These are phyloP conservation scores for Inonotus obliquus DNA, from an alignment of 1,284 basidiomycete species.

Conservation along the genomic window DNA sequence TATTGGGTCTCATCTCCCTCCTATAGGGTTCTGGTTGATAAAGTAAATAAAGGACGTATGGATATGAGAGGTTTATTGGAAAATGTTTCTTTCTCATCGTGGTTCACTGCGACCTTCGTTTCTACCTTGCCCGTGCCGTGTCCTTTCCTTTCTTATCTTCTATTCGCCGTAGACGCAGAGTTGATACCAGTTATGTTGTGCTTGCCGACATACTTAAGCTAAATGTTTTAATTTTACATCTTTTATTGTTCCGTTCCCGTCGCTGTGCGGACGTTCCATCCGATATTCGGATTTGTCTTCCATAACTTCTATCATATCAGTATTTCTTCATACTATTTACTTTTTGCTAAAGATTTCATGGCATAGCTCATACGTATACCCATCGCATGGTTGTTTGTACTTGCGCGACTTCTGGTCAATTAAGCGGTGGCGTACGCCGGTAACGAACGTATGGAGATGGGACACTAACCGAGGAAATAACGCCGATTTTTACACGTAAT, in stretches of 20 bases:
- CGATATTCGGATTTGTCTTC: too few species aligned
- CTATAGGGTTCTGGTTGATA: conserved; percentile 14
- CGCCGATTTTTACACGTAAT: too few species aligned
- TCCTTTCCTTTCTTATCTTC: not conserved
- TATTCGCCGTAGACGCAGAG: not conserved
- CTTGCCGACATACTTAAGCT: not conserved
- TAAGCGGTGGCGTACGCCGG: too few species aligned
- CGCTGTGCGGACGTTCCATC: not conserved
- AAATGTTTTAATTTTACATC: not conserved
- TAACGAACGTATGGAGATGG: too few species aligned
- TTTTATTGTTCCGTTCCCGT: not conserved
- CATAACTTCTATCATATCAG: too few species aligned
- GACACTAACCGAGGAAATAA: too few species aligned
- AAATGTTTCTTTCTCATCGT: not conserved
- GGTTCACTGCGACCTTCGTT: not conserved
- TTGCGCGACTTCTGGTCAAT: not conserved
- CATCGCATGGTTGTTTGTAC: not conserved
- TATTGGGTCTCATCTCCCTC: conserved; percentile 21
- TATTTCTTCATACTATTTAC: too few species aligned
- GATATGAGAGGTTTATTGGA: not conserved
- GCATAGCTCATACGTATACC: not conserved
- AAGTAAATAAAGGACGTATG: not conserved
- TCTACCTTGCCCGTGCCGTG: not conserved
- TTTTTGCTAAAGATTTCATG: not conserved
- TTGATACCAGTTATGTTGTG: not conserved